These are phyloP conservation scores for Tetrapisispora phaffii DNA, from an alignment of 805 yeast genomes.

Conservation along the genomic window DNA sequence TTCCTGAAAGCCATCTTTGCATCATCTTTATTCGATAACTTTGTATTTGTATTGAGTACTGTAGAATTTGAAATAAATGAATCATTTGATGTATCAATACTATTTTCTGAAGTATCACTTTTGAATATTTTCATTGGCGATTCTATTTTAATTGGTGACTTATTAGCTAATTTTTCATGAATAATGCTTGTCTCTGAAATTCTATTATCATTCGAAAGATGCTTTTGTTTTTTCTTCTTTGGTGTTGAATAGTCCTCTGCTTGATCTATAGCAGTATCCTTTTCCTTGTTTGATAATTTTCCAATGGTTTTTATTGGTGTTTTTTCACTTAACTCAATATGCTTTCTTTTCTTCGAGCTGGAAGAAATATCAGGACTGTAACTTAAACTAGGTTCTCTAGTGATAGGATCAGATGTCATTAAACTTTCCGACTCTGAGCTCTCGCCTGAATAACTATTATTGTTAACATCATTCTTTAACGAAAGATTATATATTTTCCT, in stretches of 20 bases:
- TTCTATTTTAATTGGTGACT: slow-evolving; percentile 13
- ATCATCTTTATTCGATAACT: background rate
- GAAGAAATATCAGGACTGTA: background rate
- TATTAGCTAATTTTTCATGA: slow-evolving; percentile 17
- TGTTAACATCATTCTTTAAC: background rate
- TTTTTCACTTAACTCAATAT: background rate
- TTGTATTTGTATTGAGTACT: background rate
- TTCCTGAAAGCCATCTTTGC: background rate
- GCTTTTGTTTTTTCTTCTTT: background rate
- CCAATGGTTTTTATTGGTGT: background rate
- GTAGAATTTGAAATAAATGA: slow-evolving; percentile 4
- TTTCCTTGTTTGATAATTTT: background rate
- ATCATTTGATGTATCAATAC: slow-evolving; percentile 12
- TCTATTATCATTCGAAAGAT: background rate
- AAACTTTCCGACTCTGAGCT: background rate
- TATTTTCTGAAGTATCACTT: slow-evolving; percentile 16
- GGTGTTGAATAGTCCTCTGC: background rate
- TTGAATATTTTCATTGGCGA: slow-evolving; percentile 16
- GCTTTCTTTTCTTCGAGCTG: background rate
- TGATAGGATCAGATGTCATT: background rate
- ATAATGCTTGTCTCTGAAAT: slow-evolving; percentile 5
- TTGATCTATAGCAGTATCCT: background rate
- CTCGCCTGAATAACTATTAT: background rate
- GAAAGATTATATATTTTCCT: slow-evolving; percentile 21
- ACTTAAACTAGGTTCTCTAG: background rate